Percentiles rank a stretch among this genome's conserved stretches.
These are phyloP conservation scores for Arabis hirsuta DNA, from an alignment of 345 rosid genomes.

Conservation along the genomic window DNA sequence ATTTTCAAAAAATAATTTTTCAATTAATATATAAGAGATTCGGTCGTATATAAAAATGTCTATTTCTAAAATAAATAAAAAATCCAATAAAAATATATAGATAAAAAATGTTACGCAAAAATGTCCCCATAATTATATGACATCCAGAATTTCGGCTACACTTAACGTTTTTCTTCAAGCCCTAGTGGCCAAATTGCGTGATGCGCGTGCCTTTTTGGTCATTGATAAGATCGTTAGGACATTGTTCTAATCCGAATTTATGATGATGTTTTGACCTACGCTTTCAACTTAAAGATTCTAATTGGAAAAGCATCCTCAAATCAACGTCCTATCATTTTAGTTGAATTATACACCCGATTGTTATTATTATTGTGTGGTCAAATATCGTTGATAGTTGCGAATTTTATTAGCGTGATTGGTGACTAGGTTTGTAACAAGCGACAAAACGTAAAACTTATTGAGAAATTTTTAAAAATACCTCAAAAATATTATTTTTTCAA, in stretches of 20 bases:
- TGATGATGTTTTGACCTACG: slow-evolving; percentile 27
- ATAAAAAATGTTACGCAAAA: too few relatives aligned
- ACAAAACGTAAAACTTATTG: slow-evolving; percentile 49
- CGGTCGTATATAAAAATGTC: too few relatives aligned
- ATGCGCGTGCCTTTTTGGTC: slow-evolving; percentile 55
- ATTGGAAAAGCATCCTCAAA: slow-evolving; percentile 25
- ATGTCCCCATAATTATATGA: slow-evolving; percentile 9
- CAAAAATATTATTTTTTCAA: too few relatives aligned
- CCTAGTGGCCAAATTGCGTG: slow-evolving; percentile 32
- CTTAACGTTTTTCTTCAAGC: neutral
- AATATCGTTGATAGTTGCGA: slow-evolving; percentile 7
- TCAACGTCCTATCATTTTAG: slow-evolving; percentile 35
- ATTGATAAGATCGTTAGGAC: slow-evolving; percentile 50
- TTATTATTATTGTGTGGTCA: slow-evolving; percentile 18
- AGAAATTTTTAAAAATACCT: too few relatives aligned
- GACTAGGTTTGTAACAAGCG: slow-evolving; percentile 36
- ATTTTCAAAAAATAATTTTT: too few relatives aligned
- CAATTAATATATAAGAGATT: too few relatives aligned
- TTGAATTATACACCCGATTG: neutral
- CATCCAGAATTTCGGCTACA: slow-evolving; percentile 22
- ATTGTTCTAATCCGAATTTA: slow-evolving; percentile 41
- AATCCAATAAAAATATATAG: too few relatives aligned
- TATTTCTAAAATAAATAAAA: too few relatives aligned
- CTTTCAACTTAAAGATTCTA: slow-evolving; percentile 12
- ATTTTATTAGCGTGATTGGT: slow-evolving; percentile 50